A percentile compares a stretch with the other conserved stretches of the same genome.
Evolutionary conservation across 495 filamentous ascomycete species (phyloP).

Genomic region (Lepidopterella palustris): DNA sequence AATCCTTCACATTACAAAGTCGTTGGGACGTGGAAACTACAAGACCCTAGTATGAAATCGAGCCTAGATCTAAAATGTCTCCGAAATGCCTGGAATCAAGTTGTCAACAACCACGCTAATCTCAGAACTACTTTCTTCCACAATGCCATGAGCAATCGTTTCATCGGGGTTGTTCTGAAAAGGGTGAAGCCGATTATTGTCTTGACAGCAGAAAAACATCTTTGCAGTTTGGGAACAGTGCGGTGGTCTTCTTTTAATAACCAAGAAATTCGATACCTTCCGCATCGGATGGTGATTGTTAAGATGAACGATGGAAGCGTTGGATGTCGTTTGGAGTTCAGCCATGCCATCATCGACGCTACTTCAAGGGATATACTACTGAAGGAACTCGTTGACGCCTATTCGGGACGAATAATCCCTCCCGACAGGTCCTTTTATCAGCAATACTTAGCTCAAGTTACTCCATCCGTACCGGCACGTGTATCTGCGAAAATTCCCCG

Average conservation of each 20-base stretch:
- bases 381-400: slow-evolving; percentile 44
- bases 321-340: slow-evolving; percentile 50
- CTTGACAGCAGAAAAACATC: too few species aligned
- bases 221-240: too few species aligned
- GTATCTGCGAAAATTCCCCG: too few species aligned
- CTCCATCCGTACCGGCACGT: too few species aligned
- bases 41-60: slow-evolving; percentile 17
- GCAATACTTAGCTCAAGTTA: too few species aligned
- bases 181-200: too few species aligned
- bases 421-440: too few species aligned
- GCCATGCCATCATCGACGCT: slow-evolving; percentile 49
- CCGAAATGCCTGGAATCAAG: slow-evolving; percentile 46
- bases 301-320: slow-evolving; percentile 39
- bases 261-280: slow-evolving; percentile 37
- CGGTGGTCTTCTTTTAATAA: too few species aligned
- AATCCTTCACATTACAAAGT: slow-evolving; percentile 45
- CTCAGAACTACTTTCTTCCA: slow-evolving; percentile 53
- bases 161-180: slow-evolving; percentile 48
- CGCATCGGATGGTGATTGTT: slow-evolving; percentile 47
- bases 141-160: slow-evolving; percentile 45
- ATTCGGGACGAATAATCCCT: slow-evolving; percentile 40
- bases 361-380: slow-evolving; percentile 45
- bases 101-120: slow-evolving; percentile 49
- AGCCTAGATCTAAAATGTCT: slow-evolving; percentile 40
- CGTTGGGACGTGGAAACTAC: slow-evolving; percentile 44